Base-by-base conservation (phyloP, 2,329 filamentous ascomycete genomes). In the Epichloe sylvatica region DNA sequence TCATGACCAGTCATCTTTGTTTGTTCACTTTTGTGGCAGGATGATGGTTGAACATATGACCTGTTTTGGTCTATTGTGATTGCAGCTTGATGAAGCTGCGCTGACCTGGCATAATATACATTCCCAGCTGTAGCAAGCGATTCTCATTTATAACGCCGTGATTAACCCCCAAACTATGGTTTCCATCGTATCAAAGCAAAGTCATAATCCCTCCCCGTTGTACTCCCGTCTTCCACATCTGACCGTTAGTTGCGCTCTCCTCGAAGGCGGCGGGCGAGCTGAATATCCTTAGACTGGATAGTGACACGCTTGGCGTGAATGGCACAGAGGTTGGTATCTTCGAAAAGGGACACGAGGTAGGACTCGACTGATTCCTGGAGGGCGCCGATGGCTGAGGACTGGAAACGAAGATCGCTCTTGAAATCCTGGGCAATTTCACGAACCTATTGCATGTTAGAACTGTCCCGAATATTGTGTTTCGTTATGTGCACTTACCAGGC, bases 291-390 rank as follows among this genome's bases (percentile, higher is more conserved):
- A 59, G 83, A 83, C 73, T 91, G 91, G 73, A 97, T 97, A 65
- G 91, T 97, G 66, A 97, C 92, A 76, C 92, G 89, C 83, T 97
- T 97, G 73, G 92, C 91, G 75, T 97, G 92, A 71, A 97, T 95
- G 66, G 92, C 91, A 75, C 91, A 97, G 48, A 95, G 76, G 77
- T 97, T 97, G 74, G 91, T 96, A 69, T 97, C 91, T 73, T 97
- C 90, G 63, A 97, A 97, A 57, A 97, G 84, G 42, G 90, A 94
- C 72, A 97, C 90, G 64, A 98, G 85, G 75, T 96, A 97, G 2
- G 92, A 94, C 78, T 98, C 92, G 58, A 95, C 90, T 49, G 92
- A 95, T 78, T 98, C 92, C 76, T 98, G 91, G 39, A 98, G 83
- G 57, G 92, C 92, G 65, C 88, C 86, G 67, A 98, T 96, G 69